Base-by-base conservation (phyloP, 768 basidiomycete genomes). In the Serendipita sp. region DNA sequence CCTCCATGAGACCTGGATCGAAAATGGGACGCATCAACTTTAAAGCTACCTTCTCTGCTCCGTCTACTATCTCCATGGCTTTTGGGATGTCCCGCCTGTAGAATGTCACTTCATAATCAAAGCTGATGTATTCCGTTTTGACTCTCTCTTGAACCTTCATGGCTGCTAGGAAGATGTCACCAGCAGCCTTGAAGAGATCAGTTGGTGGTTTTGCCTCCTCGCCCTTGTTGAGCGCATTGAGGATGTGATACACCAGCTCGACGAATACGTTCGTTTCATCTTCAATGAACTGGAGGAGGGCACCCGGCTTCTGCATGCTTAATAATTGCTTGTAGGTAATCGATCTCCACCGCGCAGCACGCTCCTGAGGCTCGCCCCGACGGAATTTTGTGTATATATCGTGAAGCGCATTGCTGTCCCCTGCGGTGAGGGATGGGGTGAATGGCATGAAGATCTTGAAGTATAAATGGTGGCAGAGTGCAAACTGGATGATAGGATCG, bases 81-180 rank as follows among this genome's bases (percentile, higher is more conserved):
- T 41, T 13, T 41, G 5, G 8, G 18, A 8, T 5, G n/a, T 8
- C 48, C 5, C 30, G 8, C 48, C n/a, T 5, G n/a, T 51, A 51
- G n/a, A 8, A 51, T n/a, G 30, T 4, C 16, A 60, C 56, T 60
- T 60, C 56, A 36, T 60, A 60, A 34, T 60, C 56, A 35, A 60
- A 60, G 56, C 56, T 60, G 28, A 36, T 18, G 32, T 60, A 60
- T 36, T 60, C 56, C 28, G 56, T 60, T n/a, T 60, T 60, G 13
- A 30, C 56, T n/a, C 18, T 32, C 56, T 60, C 36, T 30, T 60
- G 56, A 3, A 60, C 36, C 30, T 60, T 60, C 28, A 38, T 28
- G 4, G 56, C 56, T n/a, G 34, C 34, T 8, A n/a, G n/a, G 32
- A 60, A 60, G 35, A 28, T 32, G 8, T 38, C 16, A 10, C 16